Conservation (phyloP, 2,329 filamentous ascomycete genomes). For the Arachnopeziza araneosa region DNA sequence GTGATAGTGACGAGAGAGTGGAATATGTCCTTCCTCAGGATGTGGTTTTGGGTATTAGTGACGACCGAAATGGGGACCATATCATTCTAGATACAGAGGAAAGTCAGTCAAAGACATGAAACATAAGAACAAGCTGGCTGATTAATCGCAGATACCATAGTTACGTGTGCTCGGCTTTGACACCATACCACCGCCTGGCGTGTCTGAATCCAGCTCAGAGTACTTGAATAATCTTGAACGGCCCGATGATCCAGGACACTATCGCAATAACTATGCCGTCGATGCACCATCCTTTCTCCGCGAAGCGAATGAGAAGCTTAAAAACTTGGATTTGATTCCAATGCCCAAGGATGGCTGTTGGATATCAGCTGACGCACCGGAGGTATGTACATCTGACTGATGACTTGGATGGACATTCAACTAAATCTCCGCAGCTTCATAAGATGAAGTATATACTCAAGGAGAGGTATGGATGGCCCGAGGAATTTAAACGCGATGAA, state of each 20-base stretch:
- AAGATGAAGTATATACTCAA: neutral
- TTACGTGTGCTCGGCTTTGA: neutral
- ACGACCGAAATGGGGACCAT: neutral
- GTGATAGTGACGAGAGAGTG: neutral
- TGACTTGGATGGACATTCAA: neutral
- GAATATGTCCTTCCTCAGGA: constrained; percentile 2
- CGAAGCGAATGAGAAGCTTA: neutral
- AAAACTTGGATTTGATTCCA: neutral
- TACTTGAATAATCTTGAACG: neutral
- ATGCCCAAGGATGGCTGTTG: neutral
- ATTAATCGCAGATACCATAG: neutral
- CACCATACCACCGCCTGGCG: neutral
- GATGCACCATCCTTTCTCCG: constrained; percentile 1
- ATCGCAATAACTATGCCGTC: neutral
- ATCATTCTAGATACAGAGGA: neutral
- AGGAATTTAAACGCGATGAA: neutral
- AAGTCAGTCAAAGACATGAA: no score
- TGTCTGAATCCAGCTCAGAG: neutral
- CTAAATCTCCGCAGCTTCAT: neutral
- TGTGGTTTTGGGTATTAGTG: neutral
- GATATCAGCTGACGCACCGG: neutral
- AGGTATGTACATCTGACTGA: neutral
- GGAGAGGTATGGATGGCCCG: constrained; percentile 1
- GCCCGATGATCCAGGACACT: neutral
- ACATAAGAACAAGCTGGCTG: neutral